A percentile compares a stretch with the other conserved stretches of the same genome.
phyloP scores from a whole-genome alignment of 257 asterid genomes.

The Solanum chiquidenum region DNA sequence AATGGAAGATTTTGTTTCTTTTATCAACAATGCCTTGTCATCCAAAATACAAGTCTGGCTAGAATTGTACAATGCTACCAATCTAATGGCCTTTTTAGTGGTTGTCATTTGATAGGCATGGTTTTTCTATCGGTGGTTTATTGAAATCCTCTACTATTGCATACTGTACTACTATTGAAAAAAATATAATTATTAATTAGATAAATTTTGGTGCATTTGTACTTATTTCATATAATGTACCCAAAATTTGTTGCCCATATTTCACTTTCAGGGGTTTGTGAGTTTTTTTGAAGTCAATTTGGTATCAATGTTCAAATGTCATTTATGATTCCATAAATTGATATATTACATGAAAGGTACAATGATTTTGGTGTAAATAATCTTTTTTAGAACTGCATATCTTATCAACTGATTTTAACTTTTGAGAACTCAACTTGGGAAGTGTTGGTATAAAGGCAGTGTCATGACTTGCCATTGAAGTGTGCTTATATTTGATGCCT shows the following conservation, averaged over 20 bases:
- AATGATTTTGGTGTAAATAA: background rate
- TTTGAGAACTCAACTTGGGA: background rate
- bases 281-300: background rate
- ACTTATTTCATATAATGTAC: background rate
- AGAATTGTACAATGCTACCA: background rate
- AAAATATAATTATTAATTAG: background rate
- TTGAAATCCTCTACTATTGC: background rate
- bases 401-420: background rate
- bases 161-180: background rate
- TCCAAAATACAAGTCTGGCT: background rate
- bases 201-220: background rate
- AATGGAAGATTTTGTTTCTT: background rate
- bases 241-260: background rate
- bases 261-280: background rate
- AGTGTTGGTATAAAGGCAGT: background rate
- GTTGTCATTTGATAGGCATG: background rate
- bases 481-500: constrained; percentile 14
- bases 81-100: background rate
- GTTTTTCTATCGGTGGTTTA: background rate
- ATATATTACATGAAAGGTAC: background rate
- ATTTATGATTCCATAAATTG: background rate
- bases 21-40: background rate
- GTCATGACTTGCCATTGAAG: background rate
- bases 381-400: background rate
- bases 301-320: background rate